A percentile compares a stretch with the other conserved stretches of the same genome.
These are phyloP conservation scores for Fraxinus excelsior DNA, from an alignment of 257 asterid genomes.

Conservation along the genomic window DNA sequence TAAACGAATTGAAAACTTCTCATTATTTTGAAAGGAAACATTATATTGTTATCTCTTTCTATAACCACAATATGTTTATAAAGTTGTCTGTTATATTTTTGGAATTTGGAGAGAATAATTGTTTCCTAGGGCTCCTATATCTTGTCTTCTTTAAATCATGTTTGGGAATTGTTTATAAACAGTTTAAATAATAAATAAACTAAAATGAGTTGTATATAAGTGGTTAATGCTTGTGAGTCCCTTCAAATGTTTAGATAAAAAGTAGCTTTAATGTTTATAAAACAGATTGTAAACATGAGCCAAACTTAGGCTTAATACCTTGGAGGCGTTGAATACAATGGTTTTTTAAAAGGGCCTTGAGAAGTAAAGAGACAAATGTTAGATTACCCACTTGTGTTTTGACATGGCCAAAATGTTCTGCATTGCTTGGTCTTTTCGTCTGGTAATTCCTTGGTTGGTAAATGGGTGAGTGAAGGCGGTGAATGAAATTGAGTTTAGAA, in stretches of 20 bases:
- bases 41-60: not conserved
- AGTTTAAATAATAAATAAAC: too few species aligned
- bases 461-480: not conserved
- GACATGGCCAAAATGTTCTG: not conserved
- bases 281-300: not conserved
- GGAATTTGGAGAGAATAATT: not conserved
- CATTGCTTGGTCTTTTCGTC: not conserved
- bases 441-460: not conserved
- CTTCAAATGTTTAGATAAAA: too few species aligned
- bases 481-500: not conserved
- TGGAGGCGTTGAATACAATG: not conserved
- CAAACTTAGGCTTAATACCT: not conserved
- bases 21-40: not conserved
- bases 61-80: not conserved
- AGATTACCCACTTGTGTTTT: not conserved
- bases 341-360: not conserved
- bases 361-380: not conserved
- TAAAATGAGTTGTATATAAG: too few species aligned
- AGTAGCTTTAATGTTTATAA: too few species aligned
- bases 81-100: not conserved
- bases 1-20: not conserved
- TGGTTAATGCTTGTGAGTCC: too few species aligned
- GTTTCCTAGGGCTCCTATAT: not conserved
- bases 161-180: too few species aligned
- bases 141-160: not conserved